Base-by-base conservation (phyloP, 768 basidiomycete genomes). In the Tulasnella sp. region DNA sequence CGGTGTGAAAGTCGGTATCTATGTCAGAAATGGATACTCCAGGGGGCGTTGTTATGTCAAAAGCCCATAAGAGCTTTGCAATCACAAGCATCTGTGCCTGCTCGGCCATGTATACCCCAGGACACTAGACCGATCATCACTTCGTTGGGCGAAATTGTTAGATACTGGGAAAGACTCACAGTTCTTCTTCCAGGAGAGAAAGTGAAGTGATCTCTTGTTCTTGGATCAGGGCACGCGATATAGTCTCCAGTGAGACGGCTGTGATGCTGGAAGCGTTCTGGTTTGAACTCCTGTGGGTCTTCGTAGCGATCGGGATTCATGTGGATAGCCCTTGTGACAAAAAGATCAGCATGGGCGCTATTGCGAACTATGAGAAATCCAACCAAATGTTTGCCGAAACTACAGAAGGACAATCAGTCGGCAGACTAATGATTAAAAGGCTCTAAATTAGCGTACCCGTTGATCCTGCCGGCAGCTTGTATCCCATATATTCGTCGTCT, bases 51-150 rank as follows among this genome's bases (percentile, higher is more conserved):
- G 41, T 12, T 12, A 43, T 13, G 20, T 43, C 41, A 20, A 43
- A 43, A 13, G 41, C 41, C 41, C 41, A 43, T 13, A 43, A 12
- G 20, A 43, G n/a, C 41, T 43, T 43, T 24, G 41, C n/a, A 12
- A 43, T 12, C 10, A 24, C 10, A 24, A 43, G 41, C n/a, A 43
- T 16, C n/a, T 16, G 41, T 13, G n/a, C 41, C 12, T 16, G n/a
- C 12, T 43, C 41, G 12, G 41, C 41, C 12, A 43, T 43, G 12
- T 12, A 12, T 13, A 22, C 13, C 13, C 41, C 41, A 13, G 41
- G 41, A 24, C 41, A 43, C 41, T 43, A 16, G 16, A 13, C 16
- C 34, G 13, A 37, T 13, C 34, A 37, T n/a, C n/a, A n/a, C n/a
- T n/a, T n/a, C n/a, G n/a, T n/a, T n/a, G n/a, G n/a, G n/a, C n/a